A percentile compares a stretch with the other conserved stretches of the same genome.
Conservation (phyloP, 768 basidiomycete genomes). For the Neoboletus brunneissimus region DNA sequence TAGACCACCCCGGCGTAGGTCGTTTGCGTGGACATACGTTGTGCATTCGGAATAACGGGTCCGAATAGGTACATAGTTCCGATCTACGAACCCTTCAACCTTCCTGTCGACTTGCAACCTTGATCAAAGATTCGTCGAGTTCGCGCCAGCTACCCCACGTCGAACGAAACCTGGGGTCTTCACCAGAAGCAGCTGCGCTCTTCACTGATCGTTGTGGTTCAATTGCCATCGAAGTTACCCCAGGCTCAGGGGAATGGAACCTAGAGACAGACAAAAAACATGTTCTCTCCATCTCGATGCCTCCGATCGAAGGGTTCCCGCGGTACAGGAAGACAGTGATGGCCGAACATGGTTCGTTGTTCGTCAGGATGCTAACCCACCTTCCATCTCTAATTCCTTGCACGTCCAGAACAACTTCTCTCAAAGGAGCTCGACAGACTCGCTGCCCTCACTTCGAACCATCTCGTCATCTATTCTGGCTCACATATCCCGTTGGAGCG, state of each 20-base stretch:
- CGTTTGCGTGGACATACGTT: neutral
- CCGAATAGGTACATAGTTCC: conserved; percentile 64
- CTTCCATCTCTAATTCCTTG: conserved; percentile 1
- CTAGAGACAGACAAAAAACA: conserved; percentile 46
- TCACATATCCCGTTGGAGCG: conserved; percentile 41
- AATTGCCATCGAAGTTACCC: conserved; percentile 40
- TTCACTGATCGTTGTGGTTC: conserved; percentile 56
- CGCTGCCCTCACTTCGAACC: conserved; percentile 49
- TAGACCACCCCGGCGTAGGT: conserved; percentile 73
- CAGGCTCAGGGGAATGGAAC: conserved; percentile 36
- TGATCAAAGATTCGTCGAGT: conserved; percentile 49
- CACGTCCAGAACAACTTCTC: conserved; percentile 41
- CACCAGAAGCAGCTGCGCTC: conserved; percentile 38
- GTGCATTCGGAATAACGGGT: conserved; percentile 2
- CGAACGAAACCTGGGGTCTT: conserved; percentile 28
- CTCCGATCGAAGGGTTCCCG: conserved; percentile 41
- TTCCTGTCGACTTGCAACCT: conserved; percentile 46
- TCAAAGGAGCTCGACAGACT: conserved; percentile 49
- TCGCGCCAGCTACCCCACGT: conserved; percentile 65
- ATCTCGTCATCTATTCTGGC: conserved; percentile 68
- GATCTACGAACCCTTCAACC: conserved; percentile 63
- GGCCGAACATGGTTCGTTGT: conserved; percentile 51
- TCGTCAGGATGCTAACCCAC: neutral
- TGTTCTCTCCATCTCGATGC: conserved; percentile 57
- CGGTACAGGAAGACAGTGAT: conserved; percentile 46